These are phyloP conservation scores for Tulasnella sp. DNA, from an alignment of 768 basidiomycete genomes.

Conservation along the genomic window DNA sequence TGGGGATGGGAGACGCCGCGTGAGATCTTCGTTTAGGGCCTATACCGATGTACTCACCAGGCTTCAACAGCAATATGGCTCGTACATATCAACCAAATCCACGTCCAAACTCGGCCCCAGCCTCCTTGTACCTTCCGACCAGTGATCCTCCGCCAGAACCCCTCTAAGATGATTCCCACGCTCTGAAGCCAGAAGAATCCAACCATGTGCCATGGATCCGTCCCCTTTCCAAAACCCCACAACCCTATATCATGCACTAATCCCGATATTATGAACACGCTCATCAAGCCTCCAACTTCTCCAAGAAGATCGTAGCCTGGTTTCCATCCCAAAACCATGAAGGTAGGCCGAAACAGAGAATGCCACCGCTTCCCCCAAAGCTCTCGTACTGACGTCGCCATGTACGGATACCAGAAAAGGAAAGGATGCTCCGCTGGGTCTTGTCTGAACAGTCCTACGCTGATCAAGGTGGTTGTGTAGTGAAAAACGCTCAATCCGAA, in stretches of 20 bases:
- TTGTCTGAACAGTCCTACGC: slow-evolving; percentile 46
- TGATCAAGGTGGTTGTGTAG: slow-evolving; percentile 49
- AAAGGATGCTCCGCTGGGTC: slow-evolving; percentile 53
- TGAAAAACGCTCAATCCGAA: slow-evolving; percentile 58
- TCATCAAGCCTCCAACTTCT: slow-evolving; percentile 53
- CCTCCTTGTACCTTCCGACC: slow-evolving; percentile 51
- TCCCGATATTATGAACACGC: slow-evolving; percentile 66
- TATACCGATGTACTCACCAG: background rate
- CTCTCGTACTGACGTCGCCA: slow-evolving; percentile 51
- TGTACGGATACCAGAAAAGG: slow-evolving; percentile 58
- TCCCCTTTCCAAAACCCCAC: slow-evolving; percentile 46
- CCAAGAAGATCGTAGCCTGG: slow-evolving; percentile 39
- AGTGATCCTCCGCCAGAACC: slow-evolving; percentile 46
- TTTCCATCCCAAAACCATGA: slow-evolving; percentile 61
- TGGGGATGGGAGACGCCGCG: no score
- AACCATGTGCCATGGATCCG: slow-evolving; percentile 44
- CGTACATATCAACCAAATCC: slow-evolving; percentile 46
- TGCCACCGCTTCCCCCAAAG: slow-evolving; percentile 78
- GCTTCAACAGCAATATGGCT: slow-evolving; percentile 34
- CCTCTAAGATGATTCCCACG: slow-evolving; percentile 50
- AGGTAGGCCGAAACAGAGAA: slow-evolving; percentile 58
- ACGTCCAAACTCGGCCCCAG: slow-evolving; percentile 58
- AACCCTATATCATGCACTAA: slow-evolving; percentile 62
- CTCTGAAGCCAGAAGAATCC: slow-evolving; percentile 65
- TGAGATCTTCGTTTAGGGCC: no score